phyloP scores from a whole-genome alignment of 192 early-diverging fungal genomes.

The Coemansia sp. region DNA sequence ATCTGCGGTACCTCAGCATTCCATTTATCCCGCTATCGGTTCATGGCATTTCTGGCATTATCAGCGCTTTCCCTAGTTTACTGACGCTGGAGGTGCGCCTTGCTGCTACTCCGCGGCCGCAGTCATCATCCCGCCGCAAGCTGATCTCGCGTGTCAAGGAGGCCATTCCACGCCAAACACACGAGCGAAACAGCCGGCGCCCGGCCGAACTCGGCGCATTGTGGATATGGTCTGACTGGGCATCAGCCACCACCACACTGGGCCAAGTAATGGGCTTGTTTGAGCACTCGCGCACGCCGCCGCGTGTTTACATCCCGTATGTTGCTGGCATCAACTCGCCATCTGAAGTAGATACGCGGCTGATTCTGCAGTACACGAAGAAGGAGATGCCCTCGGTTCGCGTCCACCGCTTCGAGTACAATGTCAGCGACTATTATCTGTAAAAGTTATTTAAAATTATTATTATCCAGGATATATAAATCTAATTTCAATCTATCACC shows the following conservation, averaged over 20 bases:
- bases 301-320: slow-evolving; percentile 49
- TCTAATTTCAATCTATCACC: no score
- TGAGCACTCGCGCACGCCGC: slow-evolving; percentile 27
- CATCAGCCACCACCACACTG: slow-evolving; percentile 46
- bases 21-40: slow-evolving; percentile 49
- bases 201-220: slow-evolving; percentile 44
- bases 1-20: slow-evolving; percentile 53
- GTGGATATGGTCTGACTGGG: slow-evolving; percentile 54
- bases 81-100: slow-evolving; percentile 47
- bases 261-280: slow-evolving; percentile 45
- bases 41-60: slow-evolving; percentile 45
- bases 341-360: slow-evolving; percentile 49
- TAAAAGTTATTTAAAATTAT: not conserved
- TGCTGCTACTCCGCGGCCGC: slow-evolving; percentile 27
- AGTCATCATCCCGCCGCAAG: slow-evolving; percentile 45
- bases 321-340: slow-evolving; percentile 34
- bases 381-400: slow-evolving; percentile 47
- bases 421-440: slow-evolving; percentile 31
- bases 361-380: slow-evolving; percentile 48
- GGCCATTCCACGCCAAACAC: slow-evolving; percentile 27
- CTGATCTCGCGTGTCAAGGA: slow-evolving; percentile 46
- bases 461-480: not conserved
- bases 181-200: slow-evolving; percentile 21
- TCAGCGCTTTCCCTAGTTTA: slow-evolving; percentile 41
- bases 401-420: slow-evolving; percentile 53